Evolutionary conservation across 192 early-diverging fungal genomes (phyloP).

Genomic region (Rhizophagus sp.): DNA sequence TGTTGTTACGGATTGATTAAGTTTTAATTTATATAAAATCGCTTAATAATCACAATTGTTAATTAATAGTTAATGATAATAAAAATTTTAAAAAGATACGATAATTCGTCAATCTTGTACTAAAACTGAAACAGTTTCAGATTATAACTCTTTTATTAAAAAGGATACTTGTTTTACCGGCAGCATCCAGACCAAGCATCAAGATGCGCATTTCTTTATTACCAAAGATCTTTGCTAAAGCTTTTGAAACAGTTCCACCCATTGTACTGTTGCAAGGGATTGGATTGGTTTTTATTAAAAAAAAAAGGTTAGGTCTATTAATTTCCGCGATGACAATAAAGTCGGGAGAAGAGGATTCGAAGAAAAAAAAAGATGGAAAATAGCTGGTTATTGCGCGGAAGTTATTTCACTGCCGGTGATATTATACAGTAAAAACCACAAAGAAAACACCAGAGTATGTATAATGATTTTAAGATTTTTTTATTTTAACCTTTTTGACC

Average conservation of each 20-base stretch:
- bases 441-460: too few relatives aligned
- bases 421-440: too few relatives aligned
- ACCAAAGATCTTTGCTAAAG: constrained; percentile 78
- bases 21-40: constrained; percentile 97
- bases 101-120: not conserved
- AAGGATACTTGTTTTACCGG: constrained; percentile 84
- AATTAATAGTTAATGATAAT: not conserved
- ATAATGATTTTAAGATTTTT: too few relatives aligned
- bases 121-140: not conserved
- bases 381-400: not conserved
- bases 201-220: constrained; percentile 97
- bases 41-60: constrained; percentile 42
- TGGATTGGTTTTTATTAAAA: not conserved
- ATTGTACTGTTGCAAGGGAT: not conserved
- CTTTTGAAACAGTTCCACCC: constrained; percentile 44
- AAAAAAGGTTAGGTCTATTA: not conserved
- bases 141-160: not conserved
- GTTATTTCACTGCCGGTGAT: not conserved
- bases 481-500: too few relatives aligned
- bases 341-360: not conserved
- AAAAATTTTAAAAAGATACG: not conserved
- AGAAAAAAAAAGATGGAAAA: not conserved
- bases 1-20: constrained; percentile 97
- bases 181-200: constrained; percentile 91
- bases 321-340: not conserved